Base-by-base conservation (phyloP, 2,329 filamentous ascomycete species). In the Colletotrichum sidae region DNA sequence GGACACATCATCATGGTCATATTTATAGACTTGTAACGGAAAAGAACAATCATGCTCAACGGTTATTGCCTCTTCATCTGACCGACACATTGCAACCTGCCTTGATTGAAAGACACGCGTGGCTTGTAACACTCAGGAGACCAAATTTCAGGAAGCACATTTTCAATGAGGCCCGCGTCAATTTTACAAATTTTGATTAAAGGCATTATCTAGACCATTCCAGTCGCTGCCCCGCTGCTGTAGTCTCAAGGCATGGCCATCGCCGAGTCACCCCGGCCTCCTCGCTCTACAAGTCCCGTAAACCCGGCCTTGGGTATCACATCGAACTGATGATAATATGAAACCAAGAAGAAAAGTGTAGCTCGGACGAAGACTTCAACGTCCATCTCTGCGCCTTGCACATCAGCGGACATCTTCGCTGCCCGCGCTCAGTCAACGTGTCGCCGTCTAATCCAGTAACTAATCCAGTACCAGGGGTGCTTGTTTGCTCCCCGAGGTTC, bases 401-500 rank as follows among this genome's bases (percentile, higher is more conserved):
- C 13, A n/a, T 41, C 25, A 38, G 42, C 13, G 34, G 42, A 42
- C 37, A 38, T 34, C 45, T 35, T 51, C 38, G 35, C 11, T 17
- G 10, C 25, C 12, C 33, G 44, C 10, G 34, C 49, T 39, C 35
- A 13, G 35, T 13, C 12, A 38, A 34, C 37, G 17, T 47, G 35
- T 47, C 47, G 25, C 11, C 17, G 11, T 34, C 38, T 8, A 4
- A n/a, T 15, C 10, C 47, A 15, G 33, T 37, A 17, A 33, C 38
- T 63, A 68, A 41, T 68, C 66, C 17, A 68, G 62, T 34, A 68
- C 58, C 52, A 68, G 25, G 8, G 66, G 66, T 42, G 63, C 55
- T 11, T 67, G 57, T 41, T 67, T 68, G 41, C 62, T 67, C 15
- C 66, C 66, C 12, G 51, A 44, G 38, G 35, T 53, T 45, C 57